These are phyloP conservation scores for Colletotrichum sp. DNA, from an alignment of 2,329 filamentous ascomycete genomes.

Conservation along the genomic window DNA sequence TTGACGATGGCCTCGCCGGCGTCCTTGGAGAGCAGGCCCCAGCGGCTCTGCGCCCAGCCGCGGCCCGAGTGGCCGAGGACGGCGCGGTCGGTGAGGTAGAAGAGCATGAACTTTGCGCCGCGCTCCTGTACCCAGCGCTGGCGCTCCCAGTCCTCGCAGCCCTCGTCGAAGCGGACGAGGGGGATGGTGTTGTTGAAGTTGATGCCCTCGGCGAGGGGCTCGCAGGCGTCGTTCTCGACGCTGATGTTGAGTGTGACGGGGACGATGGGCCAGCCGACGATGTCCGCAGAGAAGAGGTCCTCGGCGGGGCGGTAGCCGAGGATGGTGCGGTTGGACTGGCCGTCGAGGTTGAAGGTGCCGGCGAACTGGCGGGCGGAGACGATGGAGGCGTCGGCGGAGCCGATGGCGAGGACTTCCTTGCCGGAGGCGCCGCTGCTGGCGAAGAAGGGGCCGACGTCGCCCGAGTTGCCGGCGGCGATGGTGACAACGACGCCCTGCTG, in stretches of 20 bases:
- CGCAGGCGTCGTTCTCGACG: constrained; percentile 28
- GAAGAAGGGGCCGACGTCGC: constrained; percentile 26
- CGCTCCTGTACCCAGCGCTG: constrained; percentile 34
- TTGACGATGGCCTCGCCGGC: constrained; percentile 36
- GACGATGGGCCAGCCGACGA: constrained; percentile 29
- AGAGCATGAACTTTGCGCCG: constrained; percentile 33
- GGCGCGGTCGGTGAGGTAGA: constrained; percentile 34
- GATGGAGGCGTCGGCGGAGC: constrained; percentile 11
- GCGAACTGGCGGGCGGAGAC: constrained; percentile 20
- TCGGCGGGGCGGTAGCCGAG: constrained; percentile 27
- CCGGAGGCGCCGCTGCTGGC: constrained; percentile 28
- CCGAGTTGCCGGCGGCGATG: constrained; percentile 19
- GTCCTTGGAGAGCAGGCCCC: constrained; percentile 12
- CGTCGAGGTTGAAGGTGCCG: constrained; percentile 26
- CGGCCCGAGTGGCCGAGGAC: constrained; percentile 6
- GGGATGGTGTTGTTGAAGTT: constrained; percentile 8
- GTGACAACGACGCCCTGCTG: constrained; percentile 30
- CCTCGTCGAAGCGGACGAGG: constrained; percentile 14
- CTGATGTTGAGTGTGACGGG: constrained; percentile 28
- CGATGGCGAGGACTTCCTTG: constrained; percentile 28
- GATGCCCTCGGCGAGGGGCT: constrained; percentile 18
- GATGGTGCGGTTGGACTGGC: constrained; percentile 25
- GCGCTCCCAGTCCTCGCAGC: constrained; percentile 22
- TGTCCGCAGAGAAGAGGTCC: constrained; percentile 23
- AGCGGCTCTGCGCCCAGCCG: constrained; percentile 15